Evolutionary conservation across 352 stramenopile genomes (phyloP).

Genomic region (Pythium sp.): DNA sequence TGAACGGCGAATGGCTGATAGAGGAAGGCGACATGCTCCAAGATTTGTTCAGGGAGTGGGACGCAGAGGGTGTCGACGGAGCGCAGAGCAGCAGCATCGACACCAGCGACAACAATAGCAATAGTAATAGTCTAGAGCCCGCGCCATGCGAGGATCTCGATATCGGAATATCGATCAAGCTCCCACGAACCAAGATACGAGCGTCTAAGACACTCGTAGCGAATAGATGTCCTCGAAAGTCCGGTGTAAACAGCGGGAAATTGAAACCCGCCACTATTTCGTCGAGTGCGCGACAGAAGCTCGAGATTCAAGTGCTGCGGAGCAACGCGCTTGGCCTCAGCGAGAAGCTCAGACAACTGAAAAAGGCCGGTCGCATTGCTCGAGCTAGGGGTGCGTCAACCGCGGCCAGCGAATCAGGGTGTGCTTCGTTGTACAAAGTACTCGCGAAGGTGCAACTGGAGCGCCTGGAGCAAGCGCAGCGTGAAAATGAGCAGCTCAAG

Average conservation of each 20-base stretch:
- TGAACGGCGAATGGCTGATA: background rate
- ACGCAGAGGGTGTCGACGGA: background rate
- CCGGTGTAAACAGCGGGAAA: background rate
- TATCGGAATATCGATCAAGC: background rate
- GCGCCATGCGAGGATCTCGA: background rate
- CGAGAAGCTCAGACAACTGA: background rate
- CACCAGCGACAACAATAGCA: background rate
- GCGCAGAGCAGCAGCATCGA: background rate
- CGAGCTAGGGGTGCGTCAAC: background rate
- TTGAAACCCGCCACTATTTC: background rate
- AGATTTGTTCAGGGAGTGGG: background rate
- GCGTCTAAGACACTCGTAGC: background rate
- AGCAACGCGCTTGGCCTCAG: background rate
- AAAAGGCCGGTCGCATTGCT: background rate
- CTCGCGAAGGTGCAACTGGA: background rate
- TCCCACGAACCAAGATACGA: background rate
- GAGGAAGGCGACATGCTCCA: background rate
- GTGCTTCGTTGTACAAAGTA: background rate
- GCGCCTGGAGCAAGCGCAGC: background rate
- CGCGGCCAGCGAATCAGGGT: background rate
- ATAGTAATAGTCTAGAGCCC: background rate
- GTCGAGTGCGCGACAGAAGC: background rate
- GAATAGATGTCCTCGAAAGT: background rate
- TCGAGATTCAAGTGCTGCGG: background rate
- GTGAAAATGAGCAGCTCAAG: background rate